Evolutionary conservation across 371 early-diverging fungal genomes (phyloP).

Genomic region (Saksenaea vasiformis): DNA sequence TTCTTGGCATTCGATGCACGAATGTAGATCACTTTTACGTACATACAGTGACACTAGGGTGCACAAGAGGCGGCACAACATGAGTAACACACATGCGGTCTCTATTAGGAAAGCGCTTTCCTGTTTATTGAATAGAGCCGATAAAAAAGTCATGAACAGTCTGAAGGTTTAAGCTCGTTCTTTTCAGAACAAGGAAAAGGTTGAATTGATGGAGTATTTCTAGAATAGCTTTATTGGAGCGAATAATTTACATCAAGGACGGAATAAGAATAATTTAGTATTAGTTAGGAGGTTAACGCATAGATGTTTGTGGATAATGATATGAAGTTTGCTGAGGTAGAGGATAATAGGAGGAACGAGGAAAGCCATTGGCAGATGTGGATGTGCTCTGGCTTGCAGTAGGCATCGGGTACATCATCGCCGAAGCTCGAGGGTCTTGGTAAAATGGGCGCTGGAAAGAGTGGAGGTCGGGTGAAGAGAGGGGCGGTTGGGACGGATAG

Average conservation of each 20-base stretch:
- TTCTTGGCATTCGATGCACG: too few species aligned
- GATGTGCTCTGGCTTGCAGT: neutral
- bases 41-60: too few species aligned
- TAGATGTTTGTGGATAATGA: slow-evolving; percentile 1
- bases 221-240: too few species aligned
- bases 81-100: too few species aligned
- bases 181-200: too few species aligned
- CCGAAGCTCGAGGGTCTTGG: neutral
- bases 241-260: neutral
- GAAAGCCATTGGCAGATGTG: neutral
- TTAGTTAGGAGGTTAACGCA: neutral
- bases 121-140: too few species aligned
- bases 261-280: slow-evolving; percentile 3
- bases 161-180: too few species aligned
- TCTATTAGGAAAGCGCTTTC: too few species aligned
- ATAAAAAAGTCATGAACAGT: too few species aligned
- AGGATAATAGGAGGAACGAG: neutral
- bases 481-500: neutral
- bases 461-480: neutral
- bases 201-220: too few species aligned
- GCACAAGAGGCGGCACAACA: too few species aligned
- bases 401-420: neutral
- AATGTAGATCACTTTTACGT: too few species aligned
- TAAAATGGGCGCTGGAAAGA: neutral
- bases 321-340: neutral